phyloP scores from a whole-genome alignment of 2,329 filamentous ascomycete genomes.

The Xylaria sp. region DNA sequence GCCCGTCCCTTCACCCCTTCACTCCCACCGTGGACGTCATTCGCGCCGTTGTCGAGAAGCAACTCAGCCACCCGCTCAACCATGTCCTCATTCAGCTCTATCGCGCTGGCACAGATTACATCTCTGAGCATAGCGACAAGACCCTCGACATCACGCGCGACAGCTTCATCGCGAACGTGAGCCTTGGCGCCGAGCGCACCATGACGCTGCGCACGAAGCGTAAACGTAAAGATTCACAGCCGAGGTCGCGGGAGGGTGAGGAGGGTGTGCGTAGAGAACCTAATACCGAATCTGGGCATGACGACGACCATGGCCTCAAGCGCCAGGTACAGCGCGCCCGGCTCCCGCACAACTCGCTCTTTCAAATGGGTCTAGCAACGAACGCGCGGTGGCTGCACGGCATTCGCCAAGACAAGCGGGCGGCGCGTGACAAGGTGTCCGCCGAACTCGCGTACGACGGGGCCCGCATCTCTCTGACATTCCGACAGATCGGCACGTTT shows the following conservation, averaged over 20 bases:
- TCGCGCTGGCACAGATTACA: constrained; percentile 87
- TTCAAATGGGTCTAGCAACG: constrained; percentile 80
- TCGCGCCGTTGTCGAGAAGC: constrained; percentile 72
- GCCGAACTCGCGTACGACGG: constrained; percentile 78
- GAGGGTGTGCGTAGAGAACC: constrained; percentile 25
- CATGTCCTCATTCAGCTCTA: constrained; percentile 95
- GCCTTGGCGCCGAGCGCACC: constrained; percentile 87
- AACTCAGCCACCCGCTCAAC: constrained; percentile 83
- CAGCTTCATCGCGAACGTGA: constrained; percentile 91
- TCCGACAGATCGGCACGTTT: constrained; percentile 89
- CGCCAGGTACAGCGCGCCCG: constrained; percentile 73
- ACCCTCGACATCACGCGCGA: constrained; percentile 86
- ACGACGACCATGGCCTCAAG: constrained; percentile 45
- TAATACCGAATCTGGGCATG: background rate
- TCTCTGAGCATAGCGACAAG: constrained; percentile 97
- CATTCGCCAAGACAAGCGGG: constrained; percentile 88
- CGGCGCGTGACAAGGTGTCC: constrained; percentile 70
- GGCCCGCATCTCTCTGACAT: constrained; percentile 89
- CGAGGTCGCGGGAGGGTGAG: constrained; percentile 16
- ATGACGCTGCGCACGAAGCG: constrained; percentile 92
- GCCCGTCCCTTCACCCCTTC: constrained; percentile 80
- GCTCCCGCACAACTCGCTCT: constrained; percentile 89
- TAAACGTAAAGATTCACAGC: constrained; percentile 38
- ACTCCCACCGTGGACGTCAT: constrained; percentile 77
- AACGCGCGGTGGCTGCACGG: constrained; percentile 91